Evolutionary conservation across 2,329 filamentous ascomycete genomes (phyloP).

Genomic region (Delphinella strobiligena): DNA sequence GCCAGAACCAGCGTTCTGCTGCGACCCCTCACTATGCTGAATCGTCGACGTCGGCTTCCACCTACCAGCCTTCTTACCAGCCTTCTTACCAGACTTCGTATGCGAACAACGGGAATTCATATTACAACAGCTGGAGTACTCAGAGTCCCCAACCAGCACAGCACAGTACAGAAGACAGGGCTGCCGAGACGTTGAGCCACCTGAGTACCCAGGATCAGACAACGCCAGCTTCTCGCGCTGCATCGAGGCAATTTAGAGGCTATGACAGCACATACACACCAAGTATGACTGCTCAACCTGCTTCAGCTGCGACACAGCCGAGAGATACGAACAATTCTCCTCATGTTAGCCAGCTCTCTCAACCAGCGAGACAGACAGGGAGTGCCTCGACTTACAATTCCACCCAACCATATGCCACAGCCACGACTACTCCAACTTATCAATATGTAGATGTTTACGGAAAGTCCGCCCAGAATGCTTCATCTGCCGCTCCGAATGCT

Average conservation of each 20-base stretch:
- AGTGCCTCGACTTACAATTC: too few species aligned
- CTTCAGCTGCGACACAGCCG: too few species aligned
- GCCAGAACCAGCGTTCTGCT: slow-evolving; percentile 6
- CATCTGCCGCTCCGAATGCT: background rate
- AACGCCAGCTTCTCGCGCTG: background rate
- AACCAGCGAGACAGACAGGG: too few species aligned
- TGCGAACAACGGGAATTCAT: background rate
- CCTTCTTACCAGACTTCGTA: slow-evolving; percentile 3
- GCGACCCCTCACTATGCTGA: slow-evolving; percentile 3
- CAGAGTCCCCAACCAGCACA: slow-evolving; percentile 3
- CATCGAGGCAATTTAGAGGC: background rate
- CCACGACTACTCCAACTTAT: too few species aligned
- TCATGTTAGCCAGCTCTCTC: too few species aligned
- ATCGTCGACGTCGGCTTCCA: slow-evolving; percentile 4
- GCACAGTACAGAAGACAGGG: slow-evolving; percentile 8
- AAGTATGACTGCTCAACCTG: background rate
- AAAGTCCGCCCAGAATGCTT: background rate
- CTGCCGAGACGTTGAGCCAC: slow-evolving; percentile 10
- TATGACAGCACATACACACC: background rate
- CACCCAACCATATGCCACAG: too few species aligned
- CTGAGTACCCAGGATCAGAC: slow-evolving; percentile 8
- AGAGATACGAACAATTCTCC: too few species aligned
- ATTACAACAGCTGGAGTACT: slow-evolving; percentile 5
- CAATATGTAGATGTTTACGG: too few species aligned
- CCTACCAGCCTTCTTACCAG: slow-evolving; percentile 4